Percentiles rank a stretch among this genome's conserved stretches.
These are phyloP conservation scores for Pseudogymnoascus sp. DNA, from an alignment of 2,329 filamentous ascomycete species.

Conservation along the genomic window DNA sequence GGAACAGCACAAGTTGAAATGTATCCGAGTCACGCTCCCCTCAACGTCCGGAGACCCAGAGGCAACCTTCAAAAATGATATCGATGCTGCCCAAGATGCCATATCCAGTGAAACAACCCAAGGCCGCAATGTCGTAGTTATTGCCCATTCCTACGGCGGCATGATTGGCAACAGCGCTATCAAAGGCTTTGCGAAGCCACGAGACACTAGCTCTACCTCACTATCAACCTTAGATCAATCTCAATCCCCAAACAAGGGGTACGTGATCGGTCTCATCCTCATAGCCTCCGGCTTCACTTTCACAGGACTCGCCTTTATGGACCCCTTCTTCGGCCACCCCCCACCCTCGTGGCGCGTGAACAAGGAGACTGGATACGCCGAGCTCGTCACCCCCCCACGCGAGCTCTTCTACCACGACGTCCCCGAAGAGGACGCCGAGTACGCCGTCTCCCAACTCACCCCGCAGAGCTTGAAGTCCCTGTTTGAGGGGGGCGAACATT, in stretches of 20 bases:
- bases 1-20: conserved; percentile 25
- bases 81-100: conserved; percentile 28
- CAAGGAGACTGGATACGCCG: conserved; percentile 31
- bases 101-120: conserved; percentile 27
- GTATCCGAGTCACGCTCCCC: conserved; percentile 28
- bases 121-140: conserved; percentile 33
- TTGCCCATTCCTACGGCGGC: conserved; percentile 38
- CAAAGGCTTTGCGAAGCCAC: conserved; percentile 28
- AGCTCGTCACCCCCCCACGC: conserved; percentile 25
- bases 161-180: conserved; percentile 31
- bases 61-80: conserved; percentile 32
- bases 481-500: conserved; percentile 31
- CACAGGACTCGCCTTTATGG: conserved; percentile 30
- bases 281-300: conserved; percentile 32
- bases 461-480: conserved; percentile 33
- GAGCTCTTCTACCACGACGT: conserved; percentile 38
- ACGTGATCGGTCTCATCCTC: conserved; percentile 31
- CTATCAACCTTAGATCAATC: conserved; percentile 3
- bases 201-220: conserved; percentile 14
- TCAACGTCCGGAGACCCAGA: conserved; percentile 27
- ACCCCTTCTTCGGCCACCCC: conserved; percentile 27
- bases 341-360: conserved; percentile 28
- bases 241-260: conserved; percentile 16
- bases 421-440: conserved; percentile 30
- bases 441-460: conserved; percentile 32